phyloP scores from a whole-genome alignment of 2,329 filamentous ascomycete genomes.

The Colletotrichum falcatum region DNA sequence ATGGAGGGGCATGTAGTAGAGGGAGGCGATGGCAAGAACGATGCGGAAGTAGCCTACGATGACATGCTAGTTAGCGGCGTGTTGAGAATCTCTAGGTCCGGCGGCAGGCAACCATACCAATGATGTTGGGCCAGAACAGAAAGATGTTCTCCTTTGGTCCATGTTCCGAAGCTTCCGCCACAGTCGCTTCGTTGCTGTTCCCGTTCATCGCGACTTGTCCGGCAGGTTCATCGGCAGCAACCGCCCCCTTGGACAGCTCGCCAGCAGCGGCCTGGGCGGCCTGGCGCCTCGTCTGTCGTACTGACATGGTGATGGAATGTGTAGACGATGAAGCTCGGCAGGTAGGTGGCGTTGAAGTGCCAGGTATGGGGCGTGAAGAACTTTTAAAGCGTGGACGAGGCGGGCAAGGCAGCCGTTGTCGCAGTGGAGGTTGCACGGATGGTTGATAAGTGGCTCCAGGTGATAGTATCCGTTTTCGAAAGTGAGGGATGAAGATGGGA shows the following conservation, averaged over 20 bases:
- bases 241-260: slow-evolving; percentile 18
- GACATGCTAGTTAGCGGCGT: slow-evolving; percentile 5
- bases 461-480: slow-evolving; percentile 23
- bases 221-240: slow-evolving; percentile 15
- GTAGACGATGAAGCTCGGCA: slow-evolving; percentile 1
- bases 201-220: slow-evolving; percentile 54
- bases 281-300: slow-evolving; percentile 54
- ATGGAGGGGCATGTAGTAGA: slow-evolving; percentile 99
- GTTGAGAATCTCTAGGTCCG: background rate
- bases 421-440: slow-evolving; percentile 40
- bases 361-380: slow-evolving; percentile 33
- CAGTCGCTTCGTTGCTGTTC: slow-evolving; percentile 57
- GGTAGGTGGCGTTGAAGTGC: slow-evolving; percentile 12
- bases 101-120: slow-evolving; percentile 65
- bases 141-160: slow-evolving; percentile 78
- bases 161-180: slow-evolving; percentile 51
- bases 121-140: slow-evolving; percentile 84
- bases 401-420: slow-evolving; percentile 38
- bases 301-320: slow-evolving; percentile 50
- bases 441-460: slow-evolving; percentile 35
- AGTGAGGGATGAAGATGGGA: slow-evolving; percentile 13
- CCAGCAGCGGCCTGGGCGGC: slow-evolving; percentile 49
- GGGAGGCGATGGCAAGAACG: slow-evolving; percentile 85
- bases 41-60: slow-evolving; percentile 79
- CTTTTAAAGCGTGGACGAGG: slow-evolving; percentile 31